Evolutionary conservation across 2,329 filamentous ascomycete species (phyloP).

Genomic region (Colletotrichum euphorbiae): DNA sequence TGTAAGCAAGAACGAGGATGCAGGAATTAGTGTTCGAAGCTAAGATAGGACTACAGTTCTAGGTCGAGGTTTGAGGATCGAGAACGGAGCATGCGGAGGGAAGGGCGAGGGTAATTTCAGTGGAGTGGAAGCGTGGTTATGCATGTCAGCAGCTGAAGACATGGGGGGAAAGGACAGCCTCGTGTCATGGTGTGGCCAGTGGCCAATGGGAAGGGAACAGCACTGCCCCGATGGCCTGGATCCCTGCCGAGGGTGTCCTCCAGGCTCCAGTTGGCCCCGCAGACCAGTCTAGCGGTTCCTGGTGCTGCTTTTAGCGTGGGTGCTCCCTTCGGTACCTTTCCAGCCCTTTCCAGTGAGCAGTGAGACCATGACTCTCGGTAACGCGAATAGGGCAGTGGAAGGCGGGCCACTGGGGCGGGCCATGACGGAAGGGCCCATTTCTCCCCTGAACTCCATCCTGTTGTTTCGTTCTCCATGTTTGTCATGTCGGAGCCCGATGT

Average conservation of each 20-base stretch:
- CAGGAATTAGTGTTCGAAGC: neutral
- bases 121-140: slow-evolving; percentile 30
- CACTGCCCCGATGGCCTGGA: slow-evolving; percentile 31
- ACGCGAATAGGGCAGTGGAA: slow-evolving; percentile 19
- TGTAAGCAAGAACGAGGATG: neutral
- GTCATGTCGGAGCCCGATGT: slow-evolving; percentile 16
- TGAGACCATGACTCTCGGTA: slow-evolving; percentile 20
- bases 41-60: neutral
- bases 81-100: slow-evolving; percentile 13
- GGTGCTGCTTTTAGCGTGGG: slow-evolving; percentile 15
- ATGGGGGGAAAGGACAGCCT: slow-evolving; percentile 28
- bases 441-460: slow-evolving; percentile 18
- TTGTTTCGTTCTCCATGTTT: slow-evolving; percentile 15
- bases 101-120: slow-evolving; percentile 17
- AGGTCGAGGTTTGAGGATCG: slow-evolving; percentile 3
- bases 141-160: slow-evolving; percentile 39
- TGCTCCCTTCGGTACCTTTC: too few relatives aligned
- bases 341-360: slow-evolving; percentile 1
- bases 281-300: neutral
- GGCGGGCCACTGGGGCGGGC: slow-evolving; percentile 12
- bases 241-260: slow-evolving; percentile 15
- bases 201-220: slow-evolving; percentile 24
- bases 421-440: slow-evolving; percentile 21
- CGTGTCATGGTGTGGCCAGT: slow-evolving; percentile 12
- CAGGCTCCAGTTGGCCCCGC: slow-evolving; percentile 7